Base-by-base conservation (phyloP, 257 asterid species). In the Solanum pinnatisectum region DNA sequence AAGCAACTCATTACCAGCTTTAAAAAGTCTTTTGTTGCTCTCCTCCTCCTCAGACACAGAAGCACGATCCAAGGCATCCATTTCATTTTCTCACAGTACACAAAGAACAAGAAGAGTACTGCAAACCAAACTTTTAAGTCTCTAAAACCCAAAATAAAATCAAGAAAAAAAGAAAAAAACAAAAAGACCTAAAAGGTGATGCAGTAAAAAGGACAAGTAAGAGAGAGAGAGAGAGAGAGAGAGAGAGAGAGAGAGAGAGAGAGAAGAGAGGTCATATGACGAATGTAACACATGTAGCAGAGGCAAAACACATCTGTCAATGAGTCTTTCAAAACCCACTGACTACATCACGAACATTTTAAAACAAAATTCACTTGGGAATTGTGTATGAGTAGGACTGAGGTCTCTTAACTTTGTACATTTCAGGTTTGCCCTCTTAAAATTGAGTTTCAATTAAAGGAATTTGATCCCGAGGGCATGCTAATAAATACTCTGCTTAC, bases 1-100 rank as follows among this genome's bases (percentile, higher is more conserved):
- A 52, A 86, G 89, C 67, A 89, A 72, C 79, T 49, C 39, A 44
- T 86, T 81, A 6, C 87, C 88, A 81, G 33, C 30, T 44, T 70
- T 13, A 70, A 70, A 9, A 70, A 15, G 5, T 25, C n/a, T 15
- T 70, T 5, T 32, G 12, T 15, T 3, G 23, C 6, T 6, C 8
- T 15, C 37, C 3, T 32, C n/a, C 39, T n/a, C 32, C 8, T 30
- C 0, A 10, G 4, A 65, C 6, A n/a, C 12, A 16, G 86, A 44
- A 40, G 87, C 39, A 72, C 67, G 23, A 3, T 4, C 42, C 44
- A 5, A 3, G 12, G 25, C 25, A 33, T 4, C 42, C 27, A 72
- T 72, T 33, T 35, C 44, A 3, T 8, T 72, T 72, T 33, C 25
- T 33, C 44, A 33, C n/a, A 30, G 4, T 2, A 83, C 77, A 83